phyloP scores from a whole-genome alignment of 1,284 basidiomycete species.

The Cryptococcus sp. region DNA sequence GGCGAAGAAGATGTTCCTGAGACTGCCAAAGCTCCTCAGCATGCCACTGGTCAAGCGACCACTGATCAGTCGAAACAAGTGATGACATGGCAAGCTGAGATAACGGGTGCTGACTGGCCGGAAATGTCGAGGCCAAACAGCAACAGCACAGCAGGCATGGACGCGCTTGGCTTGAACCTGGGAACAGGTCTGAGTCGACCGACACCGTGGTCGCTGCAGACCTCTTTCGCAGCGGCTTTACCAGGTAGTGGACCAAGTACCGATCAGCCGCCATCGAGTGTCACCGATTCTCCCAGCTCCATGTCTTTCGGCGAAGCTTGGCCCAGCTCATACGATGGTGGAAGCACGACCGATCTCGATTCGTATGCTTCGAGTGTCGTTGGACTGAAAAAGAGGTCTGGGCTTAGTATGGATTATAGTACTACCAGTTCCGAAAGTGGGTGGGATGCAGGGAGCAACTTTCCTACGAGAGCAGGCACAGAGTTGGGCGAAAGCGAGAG shows the following conservation, averaged over 20 bases:
- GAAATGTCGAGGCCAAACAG: too few species aligned
- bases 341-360: neutral
- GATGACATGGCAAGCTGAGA: too few species aligned
- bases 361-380: neutral
- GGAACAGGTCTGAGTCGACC: neutral
- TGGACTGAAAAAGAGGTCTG: neutral
- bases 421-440: constrained; percentile 13
- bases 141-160: too few species aligned
- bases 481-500: neutral
- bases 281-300: neutral
- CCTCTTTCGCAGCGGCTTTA: neutral
- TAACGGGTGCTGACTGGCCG: too few species aligned
- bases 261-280: neutral
- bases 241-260: neutral
- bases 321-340: neutral
- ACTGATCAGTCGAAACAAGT: too few species aligned
- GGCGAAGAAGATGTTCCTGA: neutral
- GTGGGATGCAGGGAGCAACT: neutral
- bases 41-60: too few species aligned
- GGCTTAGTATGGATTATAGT: constrained; percentile 3
- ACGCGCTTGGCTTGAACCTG: neutral
- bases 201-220: constrained; percentile 1
- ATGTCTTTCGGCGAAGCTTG: too few species aligned
- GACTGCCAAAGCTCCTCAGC: neutral
- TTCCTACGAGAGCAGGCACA: neutral